Percentiles rank a stretch among this genome's conserved stretches.
phyloP scores from a whole-genome alignment of 2,329 filamentous ascomycete genomes.

The Colletotrichum filicis region DNA sequence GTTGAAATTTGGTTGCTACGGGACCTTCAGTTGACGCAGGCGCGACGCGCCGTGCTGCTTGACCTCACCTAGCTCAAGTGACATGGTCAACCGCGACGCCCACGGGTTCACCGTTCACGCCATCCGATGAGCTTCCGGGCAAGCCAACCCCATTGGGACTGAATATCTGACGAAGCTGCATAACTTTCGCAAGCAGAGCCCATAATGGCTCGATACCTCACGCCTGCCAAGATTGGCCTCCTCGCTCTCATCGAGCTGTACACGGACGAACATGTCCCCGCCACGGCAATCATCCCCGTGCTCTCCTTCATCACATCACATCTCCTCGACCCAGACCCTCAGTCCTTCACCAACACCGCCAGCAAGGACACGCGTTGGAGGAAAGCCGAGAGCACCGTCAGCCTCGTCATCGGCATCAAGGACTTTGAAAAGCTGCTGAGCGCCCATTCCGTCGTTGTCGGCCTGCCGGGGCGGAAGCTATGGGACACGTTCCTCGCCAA shows the following conservation, averaged over 20 bases:
- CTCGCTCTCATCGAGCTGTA: slow-evolving; percentile 87
- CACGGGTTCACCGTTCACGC: neutral
- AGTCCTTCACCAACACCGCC: slow-evolving; percentile 41
- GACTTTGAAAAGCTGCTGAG: slow-evolving; percentile 70
- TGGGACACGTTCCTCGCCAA: slow-evolving; percentile 87
- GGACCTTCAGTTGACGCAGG: neutral
- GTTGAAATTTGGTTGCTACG: neutral
- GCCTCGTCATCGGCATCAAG: slow-evolving; percentile 64
- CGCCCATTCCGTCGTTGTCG: slow-evolving; percentile 61
- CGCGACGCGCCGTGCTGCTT: slow-evolving; percentile 9
- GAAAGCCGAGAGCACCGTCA: slow-evolving; percentile 60
- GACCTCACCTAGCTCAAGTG: neutral
- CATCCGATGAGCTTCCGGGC: neutral
- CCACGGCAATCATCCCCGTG: slow-evolving; percentile 76
- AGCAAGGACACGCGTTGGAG: slow-evolving; percentile 53
- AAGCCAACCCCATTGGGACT: neutral
- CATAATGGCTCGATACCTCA: slow-evolving; percentile 83
- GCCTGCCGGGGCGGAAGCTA: slow-evolving; percentile 80
- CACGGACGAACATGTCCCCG: slow-evolving; percentile 75
- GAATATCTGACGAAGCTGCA: no score
- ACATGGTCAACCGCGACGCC: slow-evolving; percentile 13
- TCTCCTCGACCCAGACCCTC: slow-evolving; percentile 63
- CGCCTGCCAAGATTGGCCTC: slow-evolving; percentile 87
- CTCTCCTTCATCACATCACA: slow-evolving; percentile 83
- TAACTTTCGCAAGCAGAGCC: neutral